Base-by-base conservation (phyloP, 2,329 filamentous ascomycete species). In the Chaetomiaceae sp. region DNA sequence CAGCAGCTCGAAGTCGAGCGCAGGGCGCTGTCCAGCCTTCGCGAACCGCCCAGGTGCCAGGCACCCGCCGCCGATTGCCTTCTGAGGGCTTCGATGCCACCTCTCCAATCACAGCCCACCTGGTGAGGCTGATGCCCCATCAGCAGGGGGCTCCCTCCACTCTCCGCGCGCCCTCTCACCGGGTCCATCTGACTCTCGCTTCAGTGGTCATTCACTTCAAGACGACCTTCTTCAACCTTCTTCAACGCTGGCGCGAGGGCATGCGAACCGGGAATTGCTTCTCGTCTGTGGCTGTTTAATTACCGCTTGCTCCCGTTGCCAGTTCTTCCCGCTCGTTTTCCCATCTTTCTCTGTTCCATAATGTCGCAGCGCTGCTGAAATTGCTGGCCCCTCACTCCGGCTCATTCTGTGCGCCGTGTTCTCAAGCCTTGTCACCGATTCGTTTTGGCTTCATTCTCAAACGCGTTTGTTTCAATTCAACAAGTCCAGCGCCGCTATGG, bases 61-160 rank as follows among this genome's bases (percentile, higher is more conserved):
- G 60, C 60, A 61, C 53, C 60, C 55, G 56, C 42, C 29, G 57
- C 54, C 54, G 45, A 33, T 52, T 47, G 36, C 36, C 40, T 55
- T 61, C 60, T 54, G 47, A 34, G 38, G 25, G 49, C 46, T 63
- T 64, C 58, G 59, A 62, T 57, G 51, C 47, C 54, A 12, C 47
- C 42, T 56, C 57, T 47, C 56, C 57, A 59, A 55, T 57, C 55
- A 48, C 22, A 36, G 40, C n/a, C 31, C 52, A 20, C 40, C 51
- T 31, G 45, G 55, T 62, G 69, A 73, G 69, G 69, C 71, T 73
- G 69, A 71, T 69, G 67, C 65, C 47, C 65, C 64, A 71, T 72
- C 70, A 72, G 70, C 70, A 72, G 71, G 69, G 64, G 69, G 64
- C 64, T 56, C 54, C 57, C 59, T 60, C 56, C 50, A 50, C 37